Percentiles rank a stretch among this genome's conserved stretches.
phyloP scores from a whole-genome alignment of 768 basidiomycete species.

The Lentinus tigrinus region DNA sequence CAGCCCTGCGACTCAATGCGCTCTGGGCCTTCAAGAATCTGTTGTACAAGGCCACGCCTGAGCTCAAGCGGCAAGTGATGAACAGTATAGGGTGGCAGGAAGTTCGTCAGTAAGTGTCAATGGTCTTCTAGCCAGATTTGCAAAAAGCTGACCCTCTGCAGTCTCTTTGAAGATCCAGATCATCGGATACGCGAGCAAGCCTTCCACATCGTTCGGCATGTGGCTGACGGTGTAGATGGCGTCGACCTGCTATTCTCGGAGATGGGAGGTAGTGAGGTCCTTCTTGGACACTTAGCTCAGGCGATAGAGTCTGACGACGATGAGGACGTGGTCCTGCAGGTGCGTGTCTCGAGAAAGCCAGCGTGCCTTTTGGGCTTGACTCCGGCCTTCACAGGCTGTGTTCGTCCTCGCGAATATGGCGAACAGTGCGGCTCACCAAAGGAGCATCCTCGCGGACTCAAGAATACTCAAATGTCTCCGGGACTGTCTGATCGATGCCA shows the following conservation, averaged over 20 bases:
- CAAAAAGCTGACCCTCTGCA: conserved; percentile 30
- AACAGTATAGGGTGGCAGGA: conserved; percentile 63
- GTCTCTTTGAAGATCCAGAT: conserved; percentile 55
- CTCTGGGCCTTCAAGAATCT: conserved; percentile 90
- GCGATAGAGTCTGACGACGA: conserved; percentile 51
- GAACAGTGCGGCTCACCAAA: conserved; percentile 54
- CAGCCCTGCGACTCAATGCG: conserved; percentile 61
- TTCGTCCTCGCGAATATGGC: conserved; percentile 67
- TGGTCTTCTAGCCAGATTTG: too few relatives aligned
- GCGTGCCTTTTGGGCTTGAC: neutral
- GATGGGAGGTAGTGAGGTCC: conserved; percentile 41
- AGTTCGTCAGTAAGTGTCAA: conserved; percentile 49
- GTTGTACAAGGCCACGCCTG: conserved; percentile 58
- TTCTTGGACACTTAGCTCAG: conserved; percentile 46
- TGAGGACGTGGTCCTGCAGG: conserved; percentile 56
- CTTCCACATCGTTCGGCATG: conserved; percentile 62
- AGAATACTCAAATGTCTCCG: conserved; percentile 54
- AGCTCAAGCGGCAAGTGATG: conserved; percentile 68
- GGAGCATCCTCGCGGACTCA: conserved; percentile 49
- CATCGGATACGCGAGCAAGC: conserved; percentile 68
- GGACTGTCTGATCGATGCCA: conserved; percentile 57
- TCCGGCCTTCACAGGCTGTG: conserved; percentile 41
- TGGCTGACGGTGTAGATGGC: conserved; percentile 66
- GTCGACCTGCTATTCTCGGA: conserved; percentile 58
- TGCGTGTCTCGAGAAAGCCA: conserved; percentile 18